A percentile compares a stretch with the other conserved stretches of the same genome.
Evolutionary conservation across 805 yeast genomes (phyloP).

Genomic region (Isabelozyma rhagii): DNA sequence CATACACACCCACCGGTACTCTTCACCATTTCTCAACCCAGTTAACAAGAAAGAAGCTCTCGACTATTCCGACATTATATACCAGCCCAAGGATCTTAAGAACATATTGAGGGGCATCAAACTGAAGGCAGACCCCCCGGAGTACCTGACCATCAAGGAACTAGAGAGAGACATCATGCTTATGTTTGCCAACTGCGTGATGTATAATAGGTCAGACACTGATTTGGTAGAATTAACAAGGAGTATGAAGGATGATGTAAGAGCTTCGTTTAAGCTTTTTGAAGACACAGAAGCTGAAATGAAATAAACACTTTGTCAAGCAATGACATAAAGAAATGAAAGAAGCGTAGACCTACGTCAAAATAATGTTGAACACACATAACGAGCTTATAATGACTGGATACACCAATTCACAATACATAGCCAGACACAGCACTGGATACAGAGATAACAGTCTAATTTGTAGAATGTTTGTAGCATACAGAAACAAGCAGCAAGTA

Average conservation of each 20-base stretch:
- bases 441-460: too few species aligned
- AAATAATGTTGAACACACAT: too few species aligned
- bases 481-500: too few species aligned
- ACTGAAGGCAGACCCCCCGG: constrained; percentile 29
- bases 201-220: constrained; percentile 69
- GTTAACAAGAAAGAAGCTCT: constrained; percentile 69
- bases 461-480: too few species aligned
- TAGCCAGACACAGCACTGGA: too few species aligned
- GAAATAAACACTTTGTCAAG: background rate
- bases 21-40: constrained; percentile 70
- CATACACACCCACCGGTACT: constrained; percentile 66
- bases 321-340: background rate
- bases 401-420: too few species aligned
- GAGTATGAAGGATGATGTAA: constrained; percentile 70
- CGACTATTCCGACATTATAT: constrained; percentile 58
- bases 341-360: too few species aligned
- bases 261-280: constrained; percentile 53
- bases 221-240: constrained; percentile 60
- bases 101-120: constrained; percentile 57
- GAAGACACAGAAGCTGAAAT: constrained; percentile 46
- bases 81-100: constrained; percentile 66
- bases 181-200: constrained; percentile 82
- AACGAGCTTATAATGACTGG: too few species aligned
- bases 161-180: constrained; percentile 66
- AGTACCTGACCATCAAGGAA: constrained; percentile 54